Evolutionary conservation across 441 rosid species (phyloP).

Genomic region (Mallotus japonicus): DNA sequence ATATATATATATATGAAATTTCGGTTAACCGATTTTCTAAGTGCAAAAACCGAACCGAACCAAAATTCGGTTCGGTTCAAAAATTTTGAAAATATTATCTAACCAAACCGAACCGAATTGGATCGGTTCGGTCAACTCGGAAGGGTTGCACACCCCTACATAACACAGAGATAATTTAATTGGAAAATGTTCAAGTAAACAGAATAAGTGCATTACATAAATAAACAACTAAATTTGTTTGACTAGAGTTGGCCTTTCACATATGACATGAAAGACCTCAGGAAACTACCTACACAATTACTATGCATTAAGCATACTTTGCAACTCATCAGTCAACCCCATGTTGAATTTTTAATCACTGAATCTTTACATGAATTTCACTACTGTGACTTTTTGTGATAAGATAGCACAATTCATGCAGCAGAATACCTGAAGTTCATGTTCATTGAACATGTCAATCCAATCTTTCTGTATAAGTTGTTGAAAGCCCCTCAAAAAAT

Average conservation of each 20-base stretch:
- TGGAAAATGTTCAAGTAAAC: background rate
- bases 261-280: background rate
- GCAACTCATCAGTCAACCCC: background rate
- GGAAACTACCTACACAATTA: background rate
- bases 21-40: too few species aligned
- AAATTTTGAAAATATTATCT: too few species aligned
- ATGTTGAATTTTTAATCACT: background rate
- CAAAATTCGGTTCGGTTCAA: too few species aligned
- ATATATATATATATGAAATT: too few species aligned
- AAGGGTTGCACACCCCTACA: too few species aligned
- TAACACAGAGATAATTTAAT: background rate
- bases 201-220: background rate
- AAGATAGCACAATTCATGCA: background rate
- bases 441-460: slow-evolving; percentile 98
- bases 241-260: background rate
- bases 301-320: background rate
- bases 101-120: too few species aligned
- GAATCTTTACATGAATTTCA: background rate
- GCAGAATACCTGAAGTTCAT: slow-evolving; percentile 83
- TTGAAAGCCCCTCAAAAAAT: slow-evolving; percentile 94
- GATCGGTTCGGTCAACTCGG: too few species aligned
- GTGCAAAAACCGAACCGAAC: too few species aligned
- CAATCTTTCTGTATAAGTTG: slow-evolving; percentile 93
- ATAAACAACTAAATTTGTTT: background rate
- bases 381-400: background rate